Base-by-base conservation (phyloP, 2,329 filamentous ascomycete species). In the Colletotrichum sp. region DNA sequence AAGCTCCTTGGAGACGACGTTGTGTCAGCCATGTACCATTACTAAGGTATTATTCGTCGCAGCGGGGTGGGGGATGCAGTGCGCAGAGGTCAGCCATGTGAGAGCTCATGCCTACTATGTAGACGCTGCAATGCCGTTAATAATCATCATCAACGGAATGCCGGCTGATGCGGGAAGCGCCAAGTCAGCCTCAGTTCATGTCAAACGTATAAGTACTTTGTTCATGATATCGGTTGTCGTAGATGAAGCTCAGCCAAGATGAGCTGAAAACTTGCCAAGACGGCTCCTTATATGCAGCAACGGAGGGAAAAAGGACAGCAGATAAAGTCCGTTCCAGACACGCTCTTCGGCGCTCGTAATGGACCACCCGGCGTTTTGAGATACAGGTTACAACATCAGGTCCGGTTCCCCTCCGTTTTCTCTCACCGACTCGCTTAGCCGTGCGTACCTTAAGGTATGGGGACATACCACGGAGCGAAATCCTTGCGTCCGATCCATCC, bases 401-500 rank as follows among this genome's bases (percentile, higher is more conserved):
- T 44, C 39, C 39, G 39, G 39, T 44, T n/a, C 9, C 9, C 39
- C 39, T n/a, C 18, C 39, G 39, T 44, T 44, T 18, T 44, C 39
- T 44, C 39, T 44, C 9, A 39, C 32, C 32, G 24, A 44, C 62
- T 39, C n/a, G n/a, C 62, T 16, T 30, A 39, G 12, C 32, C 21
- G 18, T 32, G 28, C 12, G 10, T 39, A 21, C 13, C 34, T 36
- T 36, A 30, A 30, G 28, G 28, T 30, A 36, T 15, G n/a, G 8
- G 18, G 30, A 21, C 18, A 36, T 21, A 28, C 7, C 8, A 36
- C 32, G 30, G 12, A 21, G n/a, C 44, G 10, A 52, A 21, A 62
- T 60, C 70, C 74, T 60, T 74, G 70, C 49, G 32, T 66, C 71
- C 71, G 74, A 76, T 69, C 74, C 49, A 36, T 36, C 64, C 64